phyloP scores from a whole-genome alignment of 2,329 filamentous ascomycete species.

The Apiospora kogelbergensis region DNA sequence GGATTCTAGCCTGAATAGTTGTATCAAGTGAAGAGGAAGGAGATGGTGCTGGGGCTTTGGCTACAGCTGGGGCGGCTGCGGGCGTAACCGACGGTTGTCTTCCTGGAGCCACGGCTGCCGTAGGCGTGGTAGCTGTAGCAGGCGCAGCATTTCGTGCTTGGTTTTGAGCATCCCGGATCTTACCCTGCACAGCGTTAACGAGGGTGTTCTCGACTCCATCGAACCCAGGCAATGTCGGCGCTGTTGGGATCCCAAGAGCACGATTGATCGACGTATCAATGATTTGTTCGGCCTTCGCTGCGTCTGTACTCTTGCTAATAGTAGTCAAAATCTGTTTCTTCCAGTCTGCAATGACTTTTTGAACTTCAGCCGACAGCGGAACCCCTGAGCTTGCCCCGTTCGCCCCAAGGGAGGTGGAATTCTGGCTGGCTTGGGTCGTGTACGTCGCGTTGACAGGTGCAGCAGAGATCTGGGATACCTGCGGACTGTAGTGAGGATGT shows the following conservation, averaged over 20 bases:
- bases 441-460: slow-evolving; percentile 16
- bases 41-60: slow-evolving; percentile 16
- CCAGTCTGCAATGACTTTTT: slow-evolving; percentile 30
- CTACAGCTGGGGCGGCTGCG: slow-evolving; percentile 17
- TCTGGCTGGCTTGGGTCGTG: slow-evolving; percentile 10
- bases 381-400: slow-evolving; percentile 14
- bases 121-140: not conserved
- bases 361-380: slow-evolving; percentile 27
- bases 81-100: slow-evolving; percentile 18
- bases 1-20: slow-evolving; percentile 30
- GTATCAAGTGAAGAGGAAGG: slow-evolving; percentile 22
- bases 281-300: slow-evolving; percentile 29
- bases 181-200: slow-evolving; percentile 27
- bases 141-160: slow-evolving; percentile 15
- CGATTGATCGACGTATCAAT: slow-evolving; percentile 30
- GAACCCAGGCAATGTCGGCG: slow-evolving; percentile 25
- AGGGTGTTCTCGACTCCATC: slow-evolving; percentile 28
- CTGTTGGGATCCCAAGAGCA: slow-evolving; percentile 27
- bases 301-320: slow-evolving; percentile 26
- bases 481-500: slow-evolving; percentile 18
- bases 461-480: slow-evolving; percentile 19
- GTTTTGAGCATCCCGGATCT: slow-evolving; percentile 29
- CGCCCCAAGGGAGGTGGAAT: slow-evolving; percentile 14
- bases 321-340: slow-evolving; percentile 29
- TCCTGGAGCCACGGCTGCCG: slow-evolving; percentile 17